Evolutionary conservation across 345 rosid species (phyloP).

Genomic region (Raphanus sativus): DNA sequence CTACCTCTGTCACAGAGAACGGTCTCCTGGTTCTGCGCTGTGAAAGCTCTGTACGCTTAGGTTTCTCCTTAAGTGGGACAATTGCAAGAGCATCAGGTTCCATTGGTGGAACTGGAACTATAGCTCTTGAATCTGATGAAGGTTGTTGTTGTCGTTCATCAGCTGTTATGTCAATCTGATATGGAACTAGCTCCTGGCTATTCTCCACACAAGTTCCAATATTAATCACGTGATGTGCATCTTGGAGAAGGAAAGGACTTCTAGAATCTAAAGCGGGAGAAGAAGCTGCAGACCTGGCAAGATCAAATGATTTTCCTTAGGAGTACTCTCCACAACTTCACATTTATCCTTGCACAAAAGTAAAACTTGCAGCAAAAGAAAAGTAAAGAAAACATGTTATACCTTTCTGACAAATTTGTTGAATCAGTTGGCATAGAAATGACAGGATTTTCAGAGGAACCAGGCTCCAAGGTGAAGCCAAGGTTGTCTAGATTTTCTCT

Average conservation of each 20-base stretch:
- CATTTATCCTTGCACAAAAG: neutral
- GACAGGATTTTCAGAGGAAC: slow-evolving; percentile 43
- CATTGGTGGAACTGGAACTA: slow-evolving; percentile 55
- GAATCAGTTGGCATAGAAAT: slow-evolving; percentile 38
- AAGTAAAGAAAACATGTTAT: neutral
- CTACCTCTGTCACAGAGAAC: slow-evolving; percentile 97
- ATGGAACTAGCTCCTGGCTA: slow-evolving; percentile 46
- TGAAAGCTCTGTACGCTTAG: slow-evolving; percentile 66
- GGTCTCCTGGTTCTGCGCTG: slow-evolving; percentile 98
- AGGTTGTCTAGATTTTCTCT: slow-evolving; percentile 59
- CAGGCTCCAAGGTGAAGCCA: slow-evolving; percentile 87
- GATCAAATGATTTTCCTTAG: slow-evolving; percentile 17
- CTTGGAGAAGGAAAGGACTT: slow-evolving; percentile 22
- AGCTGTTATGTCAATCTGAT: slow-evolving; percentile 43
- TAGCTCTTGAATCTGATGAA: slow-evolving; percentile 54
- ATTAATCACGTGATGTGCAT: slow-evolving; percentile 29
- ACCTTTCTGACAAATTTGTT: slow-evolving; percentile 50
- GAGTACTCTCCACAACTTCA: slow-evolving; percentile 13
- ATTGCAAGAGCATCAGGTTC: slow-evolving; percentile 54
- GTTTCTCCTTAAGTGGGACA: slow-evolving; percentile 62
- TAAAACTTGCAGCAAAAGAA: neutral
- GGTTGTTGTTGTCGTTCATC: slow-evolving; percentile 31
- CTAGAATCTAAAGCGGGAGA: slow-evolving; percentile 42
- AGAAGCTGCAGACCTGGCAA: slow-evolving; percentile 51
- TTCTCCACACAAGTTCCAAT: slow-evolving; percentile 40